Percentiles rank a stretch among this genome's conserved stretches.
Conservation (phyloP, 768 basidiomycete species). For the Tricholoma matsutake region DNA sequence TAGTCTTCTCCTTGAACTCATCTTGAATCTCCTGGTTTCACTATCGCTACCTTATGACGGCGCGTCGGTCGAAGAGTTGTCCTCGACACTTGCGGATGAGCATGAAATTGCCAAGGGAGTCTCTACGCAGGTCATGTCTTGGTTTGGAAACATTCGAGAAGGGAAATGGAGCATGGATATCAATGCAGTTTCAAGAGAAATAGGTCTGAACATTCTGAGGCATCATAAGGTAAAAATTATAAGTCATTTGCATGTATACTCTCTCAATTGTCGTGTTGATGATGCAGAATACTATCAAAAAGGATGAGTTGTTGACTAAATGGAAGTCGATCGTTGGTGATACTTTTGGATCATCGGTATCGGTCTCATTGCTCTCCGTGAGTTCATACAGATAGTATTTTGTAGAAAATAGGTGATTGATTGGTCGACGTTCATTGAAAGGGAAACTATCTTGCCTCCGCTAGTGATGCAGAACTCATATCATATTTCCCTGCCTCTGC, state of each 20-base stretch:
- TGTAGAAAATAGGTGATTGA: not conserved
- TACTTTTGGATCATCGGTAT: slow-evolving; percentile 61
- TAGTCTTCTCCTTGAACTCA: slow-evolving; percentile 64
- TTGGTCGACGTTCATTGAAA: slow-evolving; percentile 24
- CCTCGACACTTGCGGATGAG: slow-evolving; percentile 60
- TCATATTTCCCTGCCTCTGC: slow-evolving; percentile 73
- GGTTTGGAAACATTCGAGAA: slow-evolving; percentile 69
- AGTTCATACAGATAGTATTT: slow-evolving; percentile 13
- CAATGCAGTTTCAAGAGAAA: slow-evolving; percentile 58
- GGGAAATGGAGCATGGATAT: slow-evolving; percentile 68
- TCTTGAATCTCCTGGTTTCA: slow-evolving; percentile 73
- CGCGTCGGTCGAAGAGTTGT: slow-evolving; percentile 57
- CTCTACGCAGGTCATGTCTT: slow-evolving; percentile 67
- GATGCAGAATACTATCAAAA: slow-evolving; percentile 53
- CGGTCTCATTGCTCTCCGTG: slow-evolving; percentile 69
- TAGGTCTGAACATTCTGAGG: slow-evolving; percentile 75
- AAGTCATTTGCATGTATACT: not conserved
- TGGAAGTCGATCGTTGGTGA: slow-evolving; percentile 83
- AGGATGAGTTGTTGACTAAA: slow-evolving; percentile 51
- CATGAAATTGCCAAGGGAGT: slow-evolving; percentile 66
- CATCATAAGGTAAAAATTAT: slow-evolving; percentile 46
- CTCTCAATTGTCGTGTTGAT: not conserved
- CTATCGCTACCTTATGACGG: slow-evolving; percentile 49
- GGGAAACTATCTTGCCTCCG: slow-evolving; percentile 70
- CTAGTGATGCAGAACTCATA: slow-evolving; percentile 38